These are phyloP conservation scores for Coniochaeta pulveracea DNA, from an alignment of 2,329 filamentous ascomycete species.

Conservation along the genomic window DNA sequence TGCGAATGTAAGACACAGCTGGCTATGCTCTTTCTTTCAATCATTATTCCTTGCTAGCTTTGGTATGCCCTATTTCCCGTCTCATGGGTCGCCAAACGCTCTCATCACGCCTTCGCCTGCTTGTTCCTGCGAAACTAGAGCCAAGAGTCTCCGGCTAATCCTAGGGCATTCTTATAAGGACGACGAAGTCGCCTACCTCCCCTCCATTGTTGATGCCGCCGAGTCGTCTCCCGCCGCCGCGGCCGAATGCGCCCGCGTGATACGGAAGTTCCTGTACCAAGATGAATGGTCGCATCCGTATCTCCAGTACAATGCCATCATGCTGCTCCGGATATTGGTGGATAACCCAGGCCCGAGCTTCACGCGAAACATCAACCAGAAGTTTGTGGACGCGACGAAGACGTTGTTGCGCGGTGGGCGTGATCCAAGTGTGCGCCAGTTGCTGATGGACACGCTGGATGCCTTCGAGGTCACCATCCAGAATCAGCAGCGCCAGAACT, in stretches of 20 bases:
- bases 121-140: too few relatives aligned
- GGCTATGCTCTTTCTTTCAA: background rate
- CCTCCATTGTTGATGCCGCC: constrained; percentile 86
- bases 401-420: constrained; percentile 58
- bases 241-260: constrained; percentile 65
- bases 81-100: too few relatives aligned
- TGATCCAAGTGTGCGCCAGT: constrained; percentile 71
- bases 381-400: constrained; percentile 69
- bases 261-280: constrained; percentile 71
- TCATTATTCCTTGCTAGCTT: background rate
- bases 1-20: constrained; percentile 1
- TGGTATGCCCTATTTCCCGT: background rate
- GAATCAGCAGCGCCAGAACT: too few relatives aligned
- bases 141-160: background rate
- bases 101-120: too few relatives aligned
- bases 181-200: constrained; percentile 86
- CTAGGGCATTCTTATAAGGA: constrained; percentile 33
- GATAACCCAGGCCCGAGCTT: constrained; percentile 89
- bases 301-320: constrained; percentile 90
- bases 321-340: constrained; percentile 83
- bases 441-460: constrained; percentile 78
- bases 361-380: constrained; percentile 79
- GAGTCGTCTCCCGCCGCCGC: constrained; percentile 85
- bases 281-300: constrained; percentile 55
- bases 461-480: constrained; percentile 60